Evolutionary conservation across 768 basidiomycete genomes (phyloP).

Genomic region (Kwoniella europaea): DNA sequence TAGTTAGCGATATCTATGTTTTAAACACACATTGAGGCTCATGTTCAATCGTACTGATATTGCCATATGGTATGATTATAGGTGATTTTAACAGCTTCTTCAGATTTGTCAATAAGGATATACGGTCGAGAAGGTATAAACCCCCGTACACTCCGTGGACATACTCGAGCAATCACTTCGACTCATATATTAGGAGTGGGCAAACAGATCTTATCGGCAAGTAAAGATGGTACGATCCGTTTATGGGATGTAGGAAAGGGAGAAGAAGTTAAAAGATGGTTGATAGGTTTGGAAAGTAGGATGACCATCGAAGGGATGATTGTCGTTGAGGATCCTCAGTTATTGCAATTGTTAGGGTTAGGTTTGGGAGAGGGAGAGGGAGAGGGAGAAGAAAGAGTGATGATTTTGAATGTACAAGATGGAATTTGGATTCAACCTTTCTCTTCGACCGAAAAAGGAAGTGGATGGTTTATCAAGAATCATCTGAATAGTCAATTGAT

Average conservation of each 20-base stretch:
- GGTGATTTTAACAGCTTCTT: constrained; percentile 72
- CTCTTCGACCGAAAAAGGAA: background rate
- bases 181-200: constrained; percentile 71
- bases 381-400: constrained; percentile 16
- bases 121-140: constrained; percentile 65
- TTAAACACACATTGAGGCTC: too few relatives aligned
- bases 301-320: constrained; percentile 43
- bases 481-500: constrained; percentile 55
- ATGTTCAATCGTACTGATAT: background rate
- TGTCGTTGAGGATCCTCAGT: constrained; percentile 29
- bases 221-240: constrained; percentile 71
- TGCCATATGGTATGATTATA: constrained; percentile 41
- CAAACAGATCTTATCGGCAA: constrained; percentile 69
- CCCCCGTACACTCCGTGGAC: constrained; percentile 70
- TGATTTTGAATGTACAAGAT: constrained; percentile 30
- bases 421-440: constrained; percentile 20
- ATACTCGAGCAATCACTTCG: constrained; percentile 69
- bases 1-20: too few relatives aligned
- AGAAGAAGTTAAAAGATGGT: constrained; percentile 63
- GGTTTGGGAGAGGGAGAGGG: background rate
- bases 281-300: constrained; percentile 58
- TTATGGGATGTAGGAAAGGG: constrained; percentile 74
- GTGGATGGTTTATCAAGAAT: constrained; percentile 10
- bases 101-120: constrained; percentile 71
- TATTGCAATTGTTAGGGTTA: constrained; percentile 18